Evolutionary conservation across 768 basidiomycete species (phyloP).

Genomic region (Mycena kentingensis): DNA sequence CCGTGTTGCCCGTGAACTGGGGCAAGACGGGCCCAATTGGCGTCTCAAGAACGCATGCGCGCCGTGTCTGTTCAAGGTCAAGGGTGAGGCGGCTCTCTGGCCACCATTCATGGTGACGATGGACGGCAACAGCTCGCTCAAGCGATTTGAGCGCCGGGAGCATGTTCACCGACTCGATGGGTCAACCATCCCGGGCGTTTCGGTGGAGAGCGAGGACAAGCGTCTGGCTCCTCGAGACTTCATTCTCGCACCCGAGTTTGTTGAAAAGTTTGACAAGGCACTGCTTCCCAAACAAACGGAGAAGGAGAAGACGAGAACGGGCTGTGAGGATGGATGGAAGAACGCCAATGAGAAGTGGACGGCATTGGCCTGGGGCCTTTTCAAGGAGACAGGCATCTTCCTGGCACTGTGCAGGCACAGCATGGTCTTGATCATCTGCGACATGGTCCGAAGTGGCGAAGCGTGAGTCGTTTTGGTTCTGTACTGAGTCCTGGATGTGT

Average conservation of each 20-base stretch:
- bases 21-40: slow-evolving; percentile 32
- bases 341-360: slow-evolving; percentile 12
- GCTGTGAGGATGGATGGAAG: slow-evolving; percentile 35
- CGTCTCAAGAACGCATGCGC: slow-evolving; percentile 36
- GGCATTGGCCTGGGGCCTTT: slow-evolving; percentile 37
- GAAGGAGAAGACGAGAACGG: not conserved
- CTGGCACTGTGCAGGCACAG: slow-evolving; percentile 37
- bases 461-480: no score
- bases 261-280: slow-evolving; percentile 4
- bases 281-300: slow-evolving; percentile 1
- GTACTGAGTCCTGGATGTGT: no score
- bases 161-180: slow-evolving; percentile 7
- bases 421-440: slow-evolving; percentile 29
- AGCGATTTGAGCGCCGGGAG: slow-evolving; percentile 26
- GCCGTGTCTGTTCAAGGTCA: slow-evolving; percentile 37
- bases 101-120: slow-evolving; percentile 28
- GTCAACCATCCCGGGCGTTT: slow-evolving; percentile 24
- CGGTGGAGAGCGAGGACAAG: slow-evolving; percentile 33
- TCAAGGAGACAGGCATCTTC: slow-evolving; percentile 41
- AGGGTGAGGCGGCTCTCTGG: slow-evolving; percentile 30
- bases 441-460: slow-evolving; percentile 40
- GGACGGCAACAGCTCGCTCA: slow-evolving; percentile 37
- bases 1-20: slow-evolving; percentile 27
- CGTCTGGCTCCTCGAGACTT: slow-evolving; percentile 8
- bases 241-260: not conserved